Evolutionary conservation across 768 basidiomycete species (phyloP).

Genomic region (Rhizopogon roseolus): DNA sequence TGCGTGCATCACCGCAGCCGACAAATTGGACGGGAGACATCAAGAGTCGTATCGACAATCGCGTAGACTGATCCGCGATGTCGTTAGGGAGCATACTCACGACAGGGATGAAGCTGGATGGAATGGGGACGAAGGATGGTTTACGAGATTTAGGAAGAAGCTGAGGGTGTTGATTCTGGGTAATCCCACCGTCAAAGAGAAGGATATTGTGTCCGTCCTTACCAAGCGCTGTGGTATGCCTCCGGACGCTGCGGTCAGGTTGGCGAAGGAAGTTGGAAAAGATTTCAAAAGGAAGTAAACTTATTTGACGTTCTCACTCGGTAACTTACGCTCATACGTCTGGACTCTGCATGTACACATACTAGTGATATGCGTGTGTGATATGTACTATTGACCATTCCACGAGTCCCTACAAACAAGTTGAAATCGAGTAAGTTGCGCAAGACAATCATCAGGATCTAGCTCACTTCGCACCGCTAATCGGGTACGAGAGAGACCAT

Average conservation of each 20-base stretch:
- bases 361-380: too few relatives aligned
- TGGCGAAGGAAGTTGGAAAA: conserved; percentile 18
- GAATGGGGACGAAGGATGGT: conserved; percentile 12
- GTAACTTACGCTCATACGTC: neutral
- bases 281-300: neutral
- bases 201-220: conserved; percentile 13
- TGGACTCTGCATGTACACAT: neutral
- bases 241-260: conserved; percentile 16
- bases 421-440: too few relatives aligned
- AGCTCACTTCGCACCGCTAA: too few relatives aligned
- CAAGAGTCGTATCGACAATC: neutral
- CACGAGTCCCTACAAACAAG: too few relatives aligned
- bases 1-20: conserved; percentile 28
- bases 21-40: conserved; percentile 6
- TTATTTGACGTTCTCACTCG: too few relatives aligned
- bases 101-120: neutral
- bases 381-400: too few relatives aligned
- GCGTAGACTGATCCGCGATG: neutral
- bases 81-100: neutral
- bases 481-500: too few relatives aligned
- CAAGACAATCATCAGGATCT: too few relatives aligned
- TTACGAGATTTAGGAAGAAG: conserved; percentile 8
- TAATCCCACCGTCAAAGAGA: conserved; percentile 9
- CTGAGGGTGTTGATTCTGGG: conserved; percentile 13
- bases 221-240: conserved; percentile 23